Percentiles rank a stretch among this genome's conserved stretches.
Evolutionary conservation across 23 red algal genomes (phyloP).

Genomic region (Porphyridium purpureum): DNA sequence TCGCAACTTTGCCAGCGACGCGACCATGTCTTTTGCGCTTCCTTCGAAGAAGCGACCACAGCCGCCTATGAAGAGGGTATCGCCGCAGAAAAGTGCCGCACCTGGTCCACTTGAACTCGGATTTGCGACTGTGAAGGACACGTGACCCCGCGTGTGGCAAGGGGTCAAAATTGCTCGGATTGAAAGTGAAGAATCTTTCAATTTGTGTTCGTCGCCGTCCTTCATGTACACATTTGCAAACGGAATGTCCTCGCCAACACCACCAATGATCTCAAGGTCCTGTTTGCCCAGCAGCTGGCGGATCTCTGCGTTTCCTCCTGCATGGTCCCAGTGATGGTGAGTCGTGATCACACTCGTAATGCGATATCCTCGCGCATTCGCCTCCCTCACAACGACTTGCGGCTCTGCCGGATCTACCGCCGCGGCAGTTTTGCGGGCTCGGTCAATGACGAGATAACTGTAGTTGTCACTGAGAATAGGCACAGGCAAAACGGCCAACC

Average conservation of each 20-base stretch:
- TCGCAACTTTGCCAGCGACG: conserved; percentile 28
- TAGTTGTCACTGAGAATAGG: conserved; percentile 67
- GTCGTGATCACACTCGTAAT: conserved; percentile 50
- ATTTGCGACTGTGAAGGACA: conserved; percentile 40
- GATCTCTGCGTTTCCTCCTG: conserved; percentile 77
- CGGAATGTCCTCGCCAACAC: no score
- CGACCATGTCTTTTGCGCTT: conserved; percentile 55
- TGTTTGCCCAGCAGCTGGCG: no score
- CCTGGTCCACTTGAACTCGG: no score
- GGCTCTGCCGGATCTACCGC: conserved; percentile 84
- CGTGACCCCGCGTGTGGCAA: conserved; percentile 85
- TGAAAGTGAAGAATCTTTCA: no score
- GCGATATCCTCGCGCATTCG: conserved; percentile 7
- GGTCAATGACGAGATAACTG: conserved; percentile 77
- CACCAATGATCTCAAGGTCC: no score
- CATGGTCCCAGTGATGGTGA: conserved; percentile 97
- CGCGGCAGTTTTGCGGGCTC: conserved; percentile 20
- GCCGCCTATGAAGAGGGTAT: conserved; percentile 90
- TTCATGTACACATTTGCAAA: no score
- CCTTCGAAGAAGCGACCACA: conserved; percentile 97
- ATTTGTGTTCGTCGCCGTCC: no score
- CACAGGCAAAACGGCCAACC: not conserved
- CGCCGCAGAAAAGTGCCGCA: conserved; percentile 68
- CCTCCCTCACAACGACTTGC: conserved; percentile 23
- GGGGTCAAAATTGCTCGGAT: no score